Base-by-base conservation (phyloP, 73 alveolate genomes). In the Uronychia setigera region DNA sequence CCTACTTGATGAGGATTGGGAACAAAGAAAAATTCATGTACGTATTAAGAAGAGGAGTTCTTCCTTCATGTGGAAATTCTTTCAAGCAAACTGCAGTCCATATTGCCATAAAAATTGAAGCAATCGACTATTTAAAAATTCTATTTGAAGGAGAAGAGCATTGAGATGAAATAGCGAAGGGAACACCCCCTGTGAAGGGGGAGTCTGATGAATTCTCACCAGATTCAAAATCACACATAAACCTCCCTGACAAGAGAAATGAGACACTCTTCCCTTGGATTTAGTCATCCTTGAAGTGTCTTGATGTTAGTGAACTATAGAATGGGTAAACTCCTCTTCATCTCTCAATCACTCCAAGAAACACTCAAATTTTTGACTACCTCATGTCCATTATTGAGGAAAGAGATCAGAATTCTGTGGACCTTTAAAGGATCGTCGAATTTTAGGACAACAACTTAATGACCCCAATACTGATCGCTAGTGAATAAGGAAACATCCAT, bases 1-100 rank as follows among this genome's bases (percentile, higher is more conserved):
- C 81, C 81, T 76, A 76, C 27, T 11, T 76, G 59, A 76, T 76
- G 59, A 76, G 81, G 30, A 76, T 76, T 9, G 30, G 30, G 27
- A 5, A 76, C 5, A 76, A 76, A 31, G 59, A 29, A 28, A 29
- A 25, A 31, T 76, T 31, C 27, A 29, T 5, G 59, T 76, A 76
- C 59, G 59, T 76, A 9, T 11, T 76, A 1, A 1, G 30, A 31
- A 25, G 81, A 76, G 81, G 81, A 5, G 59, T 76, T 5, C 35
- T 76, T 5, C 81, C 81, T 1, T 29, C 59, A 29, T 5, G 27
- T 76, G 27, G 5, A 26, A 32, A 76, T 30, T 32, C 28, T 28
- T 9, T 28, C 9, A 58, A 58, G 59, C 1, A 29, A 31, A 76
- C 46, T 27, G 58, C 27, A 1, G 1, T 76, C 19, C 81, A 76